These are phyloP conservation scores for Arabis hirsuta DNA, from an alignment of 345 rosid genomes.

Conservation along the genomic window DNA sequence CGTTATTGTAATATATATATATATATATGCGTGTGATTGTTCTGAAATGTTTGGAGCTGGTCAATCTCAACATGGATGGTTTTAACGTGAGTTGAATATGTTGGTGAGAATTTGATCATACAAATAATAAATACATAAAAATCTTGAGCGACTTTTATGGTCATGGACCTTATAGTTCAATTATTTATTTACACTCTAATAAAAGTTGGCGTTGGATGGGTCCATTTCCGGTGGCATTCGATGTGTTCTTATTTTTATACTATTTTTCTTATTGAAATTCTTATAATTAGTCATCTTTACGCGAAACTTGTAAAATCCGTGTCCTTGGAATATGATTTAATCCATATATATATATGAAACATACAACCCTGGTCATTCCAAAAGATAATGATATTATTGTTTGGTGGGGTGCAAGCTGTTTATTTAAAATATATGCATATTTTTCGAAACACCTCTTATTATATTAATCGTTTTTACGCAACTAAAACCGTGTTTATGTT, in stretches of 20 bases:
- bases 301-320: constrained; percentile 39
- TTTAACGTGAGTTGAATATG: constrained; percentile 35
- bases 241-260: constrained; percentile 31
- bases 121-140: constrained; percentile 8
- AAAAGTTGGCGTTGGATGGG: constrained; percentile 41
- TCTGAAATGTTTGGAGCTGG: constrained; percentile 2
- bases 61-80: not conserved
- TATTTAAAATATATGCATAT: constrained; percentile 19
- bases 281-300: constrained; percentile 23
- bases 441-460: constrained; percentile 25
- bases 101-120: constrained; percentile 33
- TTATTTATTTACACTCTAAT: constrained; percentile 30
- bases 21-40: constrained; percentile 6
- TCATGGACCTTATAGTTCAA: constrained; percentile 37
- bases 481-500: constrained; percentile 21
- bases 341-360: not conserved
- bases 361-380: constrained; percentile 21
- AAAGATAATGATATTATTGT: constrained; percentile 32
- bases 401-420: constrained; percentile 38
- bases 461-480: constrained; percentile 1
- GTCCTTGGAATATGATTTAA: constrained; percentile 38
- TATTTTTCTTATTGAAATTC: not conserved
- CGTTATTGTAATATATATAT: too few species aligned
- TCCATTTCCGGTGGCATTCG: constrained; percentile 36
- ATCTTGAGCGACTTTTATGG: constrained; percentile 34